Conservation (phyloP, 2,329 filamentous ascomycete species). For the Claviceps arundinis region DNA sequence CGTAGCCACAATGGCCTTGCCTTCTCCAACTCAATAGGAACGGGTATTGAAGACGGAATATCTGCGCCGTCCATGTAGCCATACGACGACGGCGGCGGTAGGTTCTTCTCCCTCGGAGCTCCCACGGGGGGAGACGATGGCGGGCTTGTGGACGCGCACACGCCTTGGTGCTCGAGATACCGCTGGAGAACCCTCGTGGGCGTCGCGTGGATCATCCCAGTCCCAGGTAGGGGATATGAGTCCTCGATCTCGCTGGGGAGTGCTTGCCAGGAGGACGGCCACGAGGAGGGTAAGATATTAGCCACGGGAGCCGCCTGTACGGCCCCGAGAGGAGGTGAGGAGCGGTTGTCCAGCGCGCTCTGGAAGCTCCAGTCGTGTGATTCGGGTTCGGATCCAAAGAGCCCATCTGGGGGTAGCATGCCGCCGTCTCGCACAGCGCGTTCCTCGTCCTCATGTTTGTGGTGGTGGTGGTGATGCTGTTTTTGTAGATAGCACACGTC, state of each 20-base stretch:
- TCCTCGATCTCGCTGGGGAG: slow-evolving; percentile 40
- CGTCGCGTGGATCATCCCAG: slow-evolving; percentile 20
- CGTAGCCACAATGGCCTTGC: not conserved
- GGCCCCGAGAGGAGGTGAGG: slow-evolving; percentile 17
- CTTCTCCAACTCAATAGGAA: not conserved
- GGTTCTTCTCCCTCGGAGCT: slow-evolving; percentile 9
- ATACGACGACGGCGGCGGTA: not conserved
- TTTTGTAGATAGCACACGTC: not conserved
- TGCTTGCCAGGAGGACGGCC: slow-evolving; percentile 25
- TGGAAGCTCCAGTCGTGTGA: slow-evolving; percentile 30
- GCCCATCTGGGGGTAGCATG: no score
- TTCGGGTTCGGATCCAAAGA: slow-evolving; percentile 17
- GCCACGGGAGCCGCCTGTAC: not conserved
- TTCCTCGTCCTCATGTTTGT: not conserved
- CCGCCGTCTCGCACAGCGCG: not conserved
- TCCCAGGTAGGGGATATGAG: slow-evolving; percentile 32
- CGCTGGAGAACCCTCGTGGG: slow-evolving; percentile 38
- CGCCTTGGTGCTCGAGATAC: slow-evolving; percentile 29
- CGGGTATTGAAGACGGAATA: slow-evolving; percentile 15
- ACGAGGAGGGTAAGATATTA: slow-evolving; percentile 1
- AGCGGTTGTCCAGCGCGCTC: slow-evolving; percentile 31
- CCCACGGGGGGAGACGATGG: not conserved
- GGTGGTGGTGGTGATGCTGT: no score
- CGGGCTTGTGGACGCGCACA: not conserved
- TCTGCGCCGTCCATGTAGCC: not conserved